Base-by-base conservation (phyloP, 1,284 basidiomycete genomes). In the Cryptococcus sp. region DNA sequence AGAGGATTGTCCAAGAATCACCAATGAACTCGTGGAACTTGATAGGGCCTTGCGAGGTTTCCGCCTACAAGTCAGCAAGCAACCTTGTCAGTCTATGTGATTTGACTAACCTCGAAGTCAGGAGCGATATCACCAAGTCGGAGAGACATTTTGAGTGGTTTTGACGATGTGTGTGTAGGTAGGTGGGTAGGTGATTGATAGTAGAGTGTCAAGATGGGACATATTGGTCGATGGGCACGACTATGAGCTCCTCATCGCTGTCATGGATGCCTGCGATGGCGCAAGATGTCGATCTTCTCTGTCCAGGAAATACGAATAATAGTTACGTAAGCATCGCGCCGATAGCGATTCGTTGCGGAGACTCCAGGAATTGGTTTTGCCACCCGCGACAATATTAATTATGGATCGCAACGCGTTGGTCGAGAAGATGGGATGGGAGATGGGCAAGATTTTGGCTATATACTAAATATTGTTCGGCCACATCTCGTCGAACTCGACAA, bases 1-100 rank as follows among this genome's bases (percentile, higher is more conserved):
- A 95, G 52, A 95, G 77, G 66, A 94, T 78, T 43, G 80, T 87
- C 94, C 95, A 99, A 28, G 83, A 86, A 66, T 84, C 77, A 40
- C 83, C 86, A 63, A 90, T 83, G 82, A 84, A 97, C 37, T 95
- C 83, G 72, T 95, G 91, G 79, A 97, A 97, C 65, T 83, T 35
- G 48, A 57, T 54, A 43, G 52, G 22, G 18, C 35, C 42, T 24
- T 42, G 21, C 45, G 36, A 47, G 44, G 89, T 92, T 57, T 89
- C 74, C 45, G 89, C 90, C 69, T 85, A 78, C 59, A 89, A 89
- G 72, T 91, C 80, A 39, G 88, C 12, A n/a, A 19, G 14, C 21
- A 19, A 34, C 21, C 19, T 19, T 9, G 14, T 31, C 5, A 35
- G 9, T n/a, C n/a, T n/a, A n/a, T n/a, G 33, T 4, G 31, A 21